Conservation (phyloP, 768 basidiomycete species). For the Mycena vitilis region DNA sequence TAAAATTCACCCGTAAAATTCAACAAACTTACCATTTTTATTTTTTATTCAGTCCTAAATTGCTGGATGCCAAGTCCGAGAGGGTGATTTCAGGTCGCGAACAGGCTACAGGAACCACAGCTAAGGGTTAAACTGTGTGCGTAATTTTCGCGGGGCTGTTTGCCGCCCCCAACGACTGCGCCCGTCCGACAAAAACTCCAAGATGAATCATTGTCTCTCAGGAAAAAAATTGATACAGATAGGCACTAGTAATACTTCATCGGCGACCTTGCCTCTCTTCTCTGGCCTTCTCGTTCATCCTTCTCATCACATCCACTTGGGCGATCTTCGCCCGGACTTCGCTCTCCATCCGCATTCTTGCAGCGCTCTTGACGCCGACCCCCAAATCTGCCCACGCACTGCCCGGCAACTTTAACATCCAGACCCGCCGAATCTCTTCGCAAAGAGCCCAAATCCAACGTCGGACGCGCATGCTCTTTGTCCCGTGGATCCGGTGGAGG, state of each 20-base stretch:
- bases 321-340: background rate
- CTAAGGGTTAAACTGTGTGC: too few species aligned
- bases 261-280: background rate
- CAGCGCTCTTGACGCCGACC: slow-evolving; percentile 1
- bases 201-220: background rate
- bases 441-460: slow-evolving; percentile 42
- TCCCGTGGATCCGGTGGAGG: slow-evolving; percentile 40
- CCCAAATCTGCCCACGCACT: slow-evolving; percentile 1
- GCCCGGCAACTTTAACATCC: slow-evolving; percentile 13
- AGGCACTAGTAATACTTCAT: background rate
- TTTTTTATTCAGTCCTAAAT: too few species aligned
- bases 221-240: background rate
- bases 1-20: too few species aligned
- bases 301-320: background rate
- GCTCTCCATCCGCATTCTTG: background rate
- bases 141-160: too few species aligned
- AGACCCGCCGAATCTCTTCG: slow-evolving; percentile 34
- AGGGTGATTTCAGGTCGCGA: too few species aligned
- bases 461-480: slow-evolving; percentile 40
- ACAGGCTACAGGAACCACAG: too few species aligned
- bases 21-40: too few species aligned
- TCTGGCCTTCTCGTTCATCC: background rate
- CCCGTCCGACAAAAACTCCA: too few species aligned
- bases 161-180: too few species aligned
- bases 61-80: too few species aligned